Conservation (phyloP, 495 filamentous ascomycete species). For the Daldinia bambusicola region DNA sequence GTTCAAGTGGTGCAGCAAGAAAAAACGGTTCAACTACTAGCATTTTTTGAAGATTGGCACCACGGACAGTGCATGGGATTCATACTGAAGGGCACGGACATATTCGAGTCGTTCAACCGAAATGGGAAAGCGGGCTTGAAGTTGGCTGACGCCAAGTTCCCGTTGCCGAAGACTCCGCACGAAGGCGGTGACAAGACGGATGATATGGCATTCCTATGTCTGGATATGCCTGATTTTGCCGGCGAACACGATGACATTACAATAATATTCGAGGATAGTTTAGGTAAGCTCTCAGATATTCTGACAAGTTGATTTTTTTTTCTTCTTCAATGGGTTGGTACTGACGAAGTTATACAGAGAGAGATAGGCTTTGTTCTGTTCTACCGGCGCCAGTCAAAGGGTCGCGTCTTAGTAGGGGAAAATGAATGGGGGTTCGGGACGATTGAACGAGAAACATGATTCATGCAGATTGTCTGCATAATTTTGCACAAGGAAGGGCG, state of each 20-base stretch:
- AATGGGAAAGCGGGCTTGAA: constrained; percentile 74
- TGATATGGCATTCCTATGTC: constrained; percentile 75
- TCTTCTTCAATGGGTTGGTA: neutral
- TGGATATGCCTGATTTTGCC: constrained; percentile 88
- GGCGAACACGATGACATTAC: constrained; percentile 91
- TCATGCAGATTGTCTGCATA: constrained; percentile 42
- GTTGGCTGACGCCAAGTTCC: constrained; percentile 90
- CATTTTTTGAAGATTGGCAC: constrained; percentile 84
- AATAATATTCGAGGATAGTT: constrained; percentile 80
- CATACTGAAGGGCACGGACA: constrained; percentile 79
- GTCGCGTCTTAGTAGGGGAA: constrained; percentile 48
- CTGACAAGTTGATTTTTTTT: neutral
- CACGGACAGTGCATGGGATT: constrained; percentile 91
- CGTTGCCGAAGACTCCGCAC: constrained; percentile 71
- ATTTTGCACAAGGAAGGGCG: constrained; percentile 23
- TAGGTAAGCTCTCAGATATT: constrained; percentile 66
- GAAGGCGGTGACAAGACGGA: constrained; percentile 56
- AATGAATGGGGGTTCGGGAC: constrained; percentile 35
- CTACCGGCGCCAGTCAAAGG: constrained; percentile 62
- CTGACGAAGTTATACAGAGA: constrained; percentile 52
- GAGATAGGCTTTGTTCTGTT: constrained; percentile 55
- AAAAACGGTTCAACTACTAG: constrained; percentile 76
- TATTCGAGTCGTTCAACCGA: constrained; percentile 75
- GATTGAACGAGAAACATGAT: constrained; percentile 47
- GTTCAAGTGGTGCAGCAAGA: constrained; percentile 82